A percentile compares a stretch with the other conserved stretches of the same genome.
phyloP scores from a whole-genome alignment of 352 stramenopile genomes.

The Phytophthora ohioensis region DNA sequence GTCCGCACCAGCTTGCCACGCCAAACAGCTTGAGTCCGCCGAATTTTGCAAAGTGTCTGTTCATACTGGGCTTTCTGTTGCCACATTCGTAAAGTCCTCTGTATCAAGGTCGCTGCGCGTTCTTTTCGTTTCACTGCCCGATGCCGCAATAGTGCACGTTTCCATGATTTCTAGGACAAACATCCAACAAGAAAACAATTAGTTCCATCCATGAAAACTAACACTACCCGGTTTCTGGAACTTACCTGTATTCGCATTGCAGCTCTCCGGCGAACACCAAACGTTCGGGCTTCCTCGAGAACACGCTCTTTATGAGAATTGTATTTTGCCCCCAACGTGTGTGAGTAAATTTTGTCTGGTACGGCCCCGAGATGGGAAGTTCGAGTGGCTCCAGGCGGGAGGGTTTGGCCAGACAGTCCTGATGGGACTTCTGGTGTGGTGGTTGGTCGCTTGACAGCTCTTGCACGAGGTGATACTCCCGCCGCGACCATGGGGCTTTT shows the following conservation, averaged over 20 bases:
- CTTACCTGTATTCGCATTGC: slow-evolving; percentile 65
- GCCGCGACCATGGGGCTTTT: slow-evolving; percentile 9
- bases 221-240: background rate
- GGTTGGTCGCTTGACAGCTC: slow-evolving; percentile 44
- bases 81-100: slow-evolving; percentile 40
- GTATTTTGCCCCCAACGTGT: slow-evolving; percentile 58
- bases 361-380: slow-evolving; percentile 51
- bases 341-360: slow-evolving; percentile 55
- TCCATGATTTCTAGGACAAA: slow-evolving; percentile 36
- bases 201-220: background rate
- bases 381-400: slow-evolving; percentile 58
- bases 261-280: slow-evolving; percentile 56
- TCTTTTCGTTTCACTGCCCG: slow-evolving; percentile 25
- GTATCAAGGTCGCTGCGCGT: slow-evolving; percentile 36
- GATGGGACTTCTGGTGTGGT: slow-evolving; percentile 49
- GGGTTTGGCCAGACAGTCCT: slow-evolving; percentile 43
- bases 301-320: slow-evolving; percentile 59
- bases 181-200: slow-evolving; percentile 1
- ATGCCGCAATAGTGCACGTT: slow-evolving; percentile 26
- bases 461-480: slow-evolving; percentile 49
- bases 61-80: slow-evolving; percentile 35
- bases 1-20: slow-evolving; percentile 31
- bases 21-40: slow-evolving; percentile 43
- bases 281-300: slow-evolving; percentile 52
- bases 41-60: slow-evolving; percentile 22